phyloP scores from a whole-genome alignment of 495 filamentous ascomycete genomes.

The Hypoxylon cercidicola region DNA sequence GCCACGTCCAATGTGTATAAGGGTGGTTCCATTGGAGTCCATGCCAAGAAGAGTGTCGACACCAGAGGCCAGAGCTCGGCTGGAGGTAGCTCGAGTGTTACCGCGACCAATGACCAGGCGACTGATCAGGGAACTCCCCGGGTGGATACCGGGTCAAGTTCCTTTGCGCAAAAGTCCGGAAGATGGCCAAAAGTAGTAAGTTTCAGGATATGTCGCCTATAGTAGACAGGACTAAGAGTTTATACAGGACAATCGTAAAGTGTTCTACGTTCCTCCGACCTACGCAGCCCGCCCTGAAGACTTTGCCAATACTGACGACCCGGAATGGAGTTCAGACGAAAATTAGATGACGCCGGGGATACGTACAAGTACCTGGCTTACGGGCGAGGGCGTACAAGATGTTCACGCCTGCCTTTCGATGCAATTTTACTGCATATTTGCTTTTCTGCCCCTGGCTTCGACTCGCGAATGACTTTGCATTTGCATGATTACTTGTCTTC shows the following conservation, averaged over 20 bases:
- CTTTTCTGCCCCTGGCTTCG: too few species aligned
- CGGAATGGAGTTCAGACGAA: not conserved
- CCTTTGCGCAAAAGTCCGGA: too few species aligned
- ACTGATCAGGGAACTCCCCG: too few species aligned
- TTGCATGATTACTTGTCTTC: not conserved
- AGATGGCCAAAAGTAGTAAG: slow-evolving; percentile 22
- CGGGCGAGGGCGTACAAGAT: too few species aligned
- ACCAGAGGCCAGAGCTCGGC: too few species aligned
- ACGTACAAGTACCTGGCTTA: not conserved
- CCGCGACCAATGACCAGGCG: too few species aligned
- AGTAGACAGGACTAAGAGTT: slow-evolving; percentile 6
- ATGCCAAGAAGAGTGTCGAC: too few species aligned
- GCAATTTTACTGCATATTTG: not conserved
- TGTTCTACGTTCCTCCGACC: slow-evolving; percentile 14
- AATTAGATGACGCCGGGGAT: not conserved
- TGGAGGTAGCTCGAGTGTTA: too few species aligned
- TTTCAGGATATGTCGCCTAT: not conserved
- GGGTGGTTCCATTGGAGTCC: too few species aligned
- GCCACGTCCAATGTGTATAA: too few species aligned
- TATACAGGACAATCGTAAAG: slow-evolving; percentile 21
- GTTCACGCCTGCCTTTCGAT: not conserved
- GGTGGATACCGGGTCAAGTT: too few species aligned
- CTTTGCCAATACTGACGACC: not conserved
- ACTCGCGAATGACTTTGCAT: not conserved
- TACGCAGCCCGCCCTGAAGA: not conserved